A percentile compares a stretch with the other conserved stretches of the same genome.
These are phyloP conservation scores for Colletotrichum paranaense DNA, from an alignment of 2,329 filamentous ascomycete genomes.

Conservation along the genomic window DNA sequence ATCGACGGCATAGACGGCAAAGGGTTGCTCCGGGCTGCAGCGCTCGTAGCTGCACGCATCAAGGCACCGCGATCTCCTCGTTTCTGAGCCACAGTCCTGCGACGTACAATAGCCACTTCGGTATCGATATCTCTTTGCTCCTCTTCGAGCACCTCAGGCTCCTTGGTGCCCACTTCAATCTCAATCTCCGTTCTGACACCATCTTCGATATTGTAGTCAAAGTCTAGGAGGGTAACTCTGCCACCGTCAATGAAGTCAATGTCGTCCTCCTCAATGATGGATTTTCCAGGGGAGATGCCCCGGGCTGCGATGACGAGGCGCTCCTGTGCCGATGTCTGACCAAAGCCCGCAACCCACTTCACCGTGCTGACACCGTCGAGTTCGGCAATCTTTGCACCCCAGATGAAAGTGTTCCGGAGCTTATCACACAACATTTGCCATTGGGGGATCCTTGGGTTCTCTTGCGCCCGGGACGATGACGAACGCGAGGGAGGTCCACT, in stretches of 20 bases:
- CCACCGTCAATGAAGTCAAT: conserved; percentile 84
- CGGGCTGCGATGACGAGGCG: conserved; percentile 78
- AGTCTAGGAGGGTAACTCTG: conserved; percentile 78
- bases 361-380: conserved; percentile 75
- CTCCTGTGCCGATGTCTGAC: conserved; percentile 60
- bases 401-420: conserved; percentile 76
- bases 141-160: conserved; percentile 78
- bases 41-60: conserved; percentile 61
- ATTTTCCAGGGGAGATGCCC: conserved; percentile 70
- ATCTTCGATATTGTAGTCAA: conserved; percentile 70
- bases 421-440: conserved; percentile 78
- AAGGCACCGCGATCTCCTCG: conserved; percentile 60
- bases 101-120: conserved; percentile 82
- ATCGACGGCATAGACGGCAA: conserved; percentile 39
- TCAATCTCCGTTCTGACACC: conserved; percentile 69
- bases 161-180: conserved; percentile 79
- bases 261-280: conserved; percentile 75
- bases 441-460: conserved; percentile 63
- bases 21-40: conserved; percentile 39
- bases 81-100: conserved; percentile 76
- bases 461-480: conserved; percentile 49
- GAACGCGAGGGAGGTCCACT: conserved; percentile 56
- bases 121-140: conserved; percentile 79
- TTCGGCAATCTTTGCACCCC: conserved; percentile 73
- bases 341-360: conserved; percentile 75